Percentiles rank a stretch among this genome's conserved stretches.
Conservation (phyloP, 1,139 yeast genomes). For the Sugiyamaella neomexicana region DNA sequence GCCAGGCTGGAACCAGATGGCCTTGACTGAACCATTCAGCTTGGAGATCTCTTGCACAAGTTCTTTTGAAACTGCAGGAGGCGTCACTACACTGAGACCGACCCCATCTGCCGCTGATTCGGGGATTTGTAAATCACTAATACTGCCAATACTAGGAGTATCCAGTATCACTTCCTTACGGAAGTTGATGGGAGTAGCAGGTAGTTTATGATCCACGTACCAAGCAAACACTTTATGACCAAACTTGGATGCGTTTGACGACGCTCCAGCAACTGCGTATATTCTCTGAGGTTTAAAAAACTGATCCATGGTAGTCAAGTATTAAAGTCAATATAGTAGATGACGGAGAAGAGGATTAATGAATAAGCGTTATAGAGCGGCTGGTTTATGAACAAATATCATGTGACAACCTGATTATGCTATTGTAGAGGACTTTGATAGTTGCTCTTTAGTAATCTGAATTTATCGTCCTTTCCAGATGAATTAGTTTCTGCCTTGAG, state of each 20-base stretch:
- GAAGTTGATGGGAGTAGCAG: slow-evolving; percentile 65
- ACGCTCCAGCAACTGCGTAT: slow-evolving; percentile 76
- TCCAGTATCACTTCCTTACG: slow-evolving; percentile 55
- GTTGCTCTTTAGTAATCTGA: no score
- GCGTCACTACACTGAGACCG: slow-evolving; percentile 58
- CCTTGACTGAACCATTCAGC: slow-evolving; percentile 47
- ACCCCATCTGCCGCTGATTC: slow-evolving; percentile 33
- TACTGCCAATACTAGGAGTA: slow-evolving; percentile 43
- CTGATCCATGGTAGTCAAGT: slow-evolving; percentile 33
- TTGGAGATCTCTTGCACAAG: slow-evolving; percentile 48
- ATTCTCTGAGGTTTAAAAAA: slow-evolving; percentile 54
- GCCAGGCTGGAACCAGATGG: slow-evolving; percentile 86
- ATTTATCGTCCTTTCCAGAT: no score
- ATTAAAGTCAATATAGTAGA: background rate
- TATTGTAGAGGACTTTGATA: no score
- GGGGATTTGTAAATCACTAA: slow-evolving; percentile 42
- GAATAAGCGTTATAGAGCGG: no score
- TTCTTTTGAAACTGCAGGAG: slow-evolving; percentile 58
- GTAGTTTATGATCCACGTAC: slow-evolving; percentile 59
- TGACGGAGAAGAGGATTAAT: no score
- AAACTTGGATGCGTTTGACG: slow-evolving; percentile 61
- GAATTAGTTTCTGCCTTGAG: no score
- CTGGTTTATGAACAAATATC: no score
- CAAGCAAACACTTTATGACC: slow-evolving; percentile 71
- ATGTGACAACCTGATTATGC: no score